phyloP scores from a whole-genome alignment of 1,284 basidiomycete species.

The Rhodotorula sp. region DNA sequence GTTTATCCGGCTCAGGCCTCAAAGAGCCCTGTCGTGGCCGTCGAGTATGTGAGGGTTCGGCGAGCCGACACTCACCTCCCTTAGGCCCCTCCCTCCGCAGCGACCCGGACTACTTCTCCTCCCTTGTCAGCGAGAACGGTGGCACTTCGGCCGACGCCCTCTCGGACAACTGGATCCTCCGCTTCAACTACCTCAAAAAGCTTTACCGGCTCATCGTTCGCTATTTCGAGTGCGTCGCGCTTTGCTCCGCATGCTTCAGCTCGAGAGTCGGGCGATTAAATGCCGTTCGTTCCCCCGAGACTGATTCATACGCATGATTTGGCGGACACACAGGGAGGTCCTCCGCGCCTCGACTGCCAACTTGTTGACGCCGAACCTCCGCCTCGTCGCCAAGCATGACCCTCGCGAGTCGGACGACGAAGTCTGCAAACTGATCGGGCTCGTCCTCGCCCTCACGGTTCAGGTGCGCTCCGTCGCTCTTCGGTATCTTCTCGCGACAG shows the following conservation, averaged over 20 bases:
- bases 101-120: slow-evolving; percentile 72
- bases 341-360: slow-evolving; percentile 64
- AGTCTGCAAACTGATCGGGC: slow-evolving; percentile 70
- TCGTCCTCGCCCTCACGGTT: slow-evolving; percentile 89
- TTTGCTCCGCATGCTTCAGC: neutral
- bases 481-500: neutral
- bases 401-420: slow-evolving; percentile 52
- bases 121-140: slow-evolving; percentile 54
- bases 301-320: neutral
- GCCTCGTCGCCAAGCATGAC: slow-evolving; percentile 74
- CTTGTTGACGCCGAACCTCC: slow-evolving; percentile 75
- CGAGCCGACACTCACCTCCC: neutral
- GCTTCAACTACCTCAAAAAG: slow-evolving; percentile 77
- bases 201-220: slow-evolving; percentile 82
- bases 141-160: slow-evolving; percentile 53
- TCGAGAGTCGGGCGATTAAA: no score
- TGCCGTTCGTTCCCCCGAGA: no score
- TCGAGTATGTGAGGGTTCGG: no score
- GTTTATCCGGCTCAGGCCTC: neutral
- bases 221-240: slow-evolving; percentile 60
- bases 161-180: slow-evolving; percentile 83
- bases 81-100: slow-evolving; percentile 50
- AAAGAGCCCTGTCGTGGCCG: no score
- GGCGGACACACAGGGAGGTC: slow-evolving; percentile 54
- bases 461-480: slow-evolving; percentile 54